These are phyloP conservation scores for Carex littledalei DNA, from an alignment of 176 grass and related monocot species.

Conservation along the genomic window DNA sequence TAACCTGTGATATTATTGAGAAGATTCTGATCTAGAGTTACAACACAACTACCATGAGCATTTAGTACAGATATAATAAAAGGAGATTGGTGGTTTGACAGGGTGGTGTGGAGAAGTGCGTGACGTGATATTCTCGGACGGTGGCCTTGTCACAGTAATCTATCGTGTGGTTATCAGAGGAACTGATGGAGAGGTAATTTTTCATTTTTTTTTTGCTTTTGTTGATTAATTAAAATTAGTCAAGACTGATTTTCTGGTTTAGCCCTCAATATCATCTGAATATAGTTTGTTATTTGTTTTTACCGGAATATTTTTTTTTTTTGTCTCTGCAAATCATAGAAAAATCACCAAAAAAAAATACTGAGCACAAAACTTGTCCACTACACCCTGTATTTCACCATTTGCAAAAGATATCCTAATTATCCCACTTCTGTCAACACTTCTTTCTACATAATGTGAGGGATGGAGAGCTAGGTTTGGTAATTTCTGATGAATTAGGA, in stretches of 20 bases:
- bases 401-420: background rate
- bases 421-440: background rate
- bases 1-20: background rate
- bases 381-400: background rate
- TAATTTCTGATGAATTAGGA: background rate
- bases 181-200: slow-evolving; percentile 80
- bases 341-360: background rate
- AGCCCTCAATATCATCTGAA: background rate
- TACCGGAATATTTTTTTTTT: background rate
- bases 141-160: slow-evolving; percentile 75
- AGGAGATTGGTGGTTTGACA: slow-evolving; percentile 17
- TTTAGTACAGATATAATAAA: background rate
- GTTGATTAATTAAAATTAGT: background rate
- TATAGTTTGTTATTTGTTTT: background rate
- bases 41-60: background rate
- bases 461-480: background rate
- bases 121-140: slow-evolving; percentile 58
- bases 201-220: background rate
- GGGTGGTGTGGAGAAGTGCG: slow-evolving; percentile 97
- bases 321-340: background rate
- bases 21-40: background rate
- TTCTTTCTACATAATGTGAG: background rate
- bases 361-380: background rate
- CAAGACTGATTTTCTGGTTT: background rate
- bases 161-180: slow-evolving; percentile 79